Evolutionary conservation across 306 rosid genomes (phyloP).

Genomic region (Vachellia pachyceras): DNA sequence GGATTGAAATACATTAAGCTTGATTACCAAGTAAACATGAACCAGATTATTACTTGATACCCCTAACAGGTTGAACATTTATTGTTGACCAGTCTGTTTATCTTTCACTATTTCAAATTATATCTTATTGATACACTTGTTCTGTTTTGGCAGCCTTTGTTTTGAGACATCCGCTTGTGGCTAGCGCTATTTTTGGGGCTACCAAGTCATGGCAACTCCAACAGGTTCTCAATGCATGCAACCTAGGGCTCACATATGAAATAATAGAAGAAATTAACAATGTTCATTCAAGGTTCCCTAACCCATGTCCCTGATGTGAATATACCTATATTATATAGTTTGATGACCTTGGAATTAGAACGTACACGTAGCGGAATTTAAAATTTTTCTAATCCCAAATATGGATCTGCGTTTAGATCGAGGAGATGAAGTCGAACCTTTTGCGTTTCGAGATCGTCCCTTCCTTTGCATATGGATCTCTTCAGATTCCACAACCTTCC

Average conservation of each 20-base stretch:
- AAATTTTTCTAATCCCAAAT: too few species aligned
- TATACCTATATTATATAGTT: too few species aligned
- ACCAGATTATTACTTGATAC: background rate
- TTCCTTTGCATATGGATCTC: too few species aligned
- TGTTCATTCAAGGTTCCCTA: constrained; percentile 73
- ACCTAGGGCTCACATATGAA: constrained; percentile 64
- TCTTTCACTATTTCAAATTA: background rate
- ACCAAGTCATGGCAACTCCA: constrained; percentile 81
- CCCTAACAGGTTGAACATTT: background rate
- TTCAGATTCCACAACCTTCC: too few species aligned
- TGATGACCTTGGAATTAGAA: too few species aligned
- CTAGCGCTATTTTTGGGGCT: constrained; percentile 81
- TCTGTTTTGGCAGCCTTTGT: constrained; percentile 76
- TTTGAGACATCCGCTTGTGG: constrained; percentile 86
- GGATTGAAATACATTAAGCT: background rate
- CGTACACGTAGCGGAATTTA: too few species aligned
- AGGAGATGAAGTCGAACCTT: too few species aligned
- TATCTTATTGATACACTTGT: background rate
- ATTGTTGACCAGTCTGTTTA: background rate
- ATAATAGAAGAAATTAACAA: constrained; percentile 64
- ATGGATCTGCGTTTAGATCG: too few species aligned
- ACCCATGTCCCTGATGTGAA: constrained; percentile 56
- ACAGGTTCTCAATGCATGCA: constrained; percentile 65
- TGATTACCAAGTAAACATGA: background rate
- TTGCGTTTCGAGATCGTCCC: too few species aligned